Conservation (phyloP, 306 rosid genomes). For the Fagus sylvatica region DNA sequence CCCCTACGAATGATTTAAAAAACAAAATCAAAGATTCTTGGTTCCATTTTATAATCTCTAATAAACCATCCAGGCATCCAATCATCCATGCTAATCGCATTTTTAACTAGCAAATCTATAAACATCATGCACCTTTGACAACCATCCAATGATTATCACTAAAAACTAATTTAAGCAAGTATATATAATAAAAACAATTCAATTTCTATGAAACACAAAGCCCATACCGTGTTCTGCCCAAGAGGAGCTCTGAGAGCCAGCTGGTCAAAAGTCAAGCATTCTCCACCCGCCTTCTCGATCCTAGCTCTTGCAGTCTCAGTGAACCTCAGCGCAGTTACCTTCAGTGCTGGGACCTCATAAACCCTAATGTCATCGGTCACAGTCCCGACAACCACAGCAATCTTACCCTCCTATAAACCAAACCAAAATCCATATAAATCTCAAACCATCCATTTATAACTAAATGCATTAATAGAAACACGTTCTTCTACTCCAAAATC, state of each 20-base stretch:
- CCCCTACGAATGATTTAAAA: background rate
- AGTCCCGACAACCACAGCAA: slow-evolving; percentile 57
- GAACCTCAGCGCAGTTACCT: slow-evolving; percentile 70
- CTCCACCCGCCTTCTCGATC: slow-evolving; percentile 75
- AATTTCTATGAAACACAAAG: background rate
- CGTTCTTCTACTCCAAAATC: background rate
- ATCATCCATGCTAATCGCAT: background rate
- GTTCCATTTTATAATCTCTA: background rate
- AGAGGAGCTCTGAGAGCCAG: slow-evolving; percentile 64
- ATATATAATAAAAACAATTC: background rate
- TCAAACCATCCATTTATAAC: background rate
- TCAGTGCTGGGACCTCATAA: slow-evolving; percentile 47
- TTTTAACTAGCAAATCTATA: background rate
- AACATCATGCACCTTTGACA: background rate
- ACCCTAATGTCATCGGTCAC: slow-evolving; percentile 62
- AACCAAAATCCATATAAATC: background rate
- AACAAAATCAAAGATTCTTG: background rate
- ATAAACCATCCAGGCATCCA: background rate
- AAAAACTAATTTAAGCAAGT: background rate
- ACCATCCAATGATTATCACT: background rate
- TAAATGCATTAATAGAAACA: background rate
- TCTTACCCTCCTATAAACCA: slow-evolving; percentile 42
- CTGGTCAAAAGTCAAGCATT: slow-evolving; percentile 61
- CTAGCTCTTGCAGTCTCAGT: slow-evolving; percentile 71
- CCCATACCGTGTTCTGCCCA: slow-evolving; percentile 61